Base-by-base conservation (phyloP, 2,329 filamentous ascomycete genomes). In the Elsinoe fawcettii region DNA sequence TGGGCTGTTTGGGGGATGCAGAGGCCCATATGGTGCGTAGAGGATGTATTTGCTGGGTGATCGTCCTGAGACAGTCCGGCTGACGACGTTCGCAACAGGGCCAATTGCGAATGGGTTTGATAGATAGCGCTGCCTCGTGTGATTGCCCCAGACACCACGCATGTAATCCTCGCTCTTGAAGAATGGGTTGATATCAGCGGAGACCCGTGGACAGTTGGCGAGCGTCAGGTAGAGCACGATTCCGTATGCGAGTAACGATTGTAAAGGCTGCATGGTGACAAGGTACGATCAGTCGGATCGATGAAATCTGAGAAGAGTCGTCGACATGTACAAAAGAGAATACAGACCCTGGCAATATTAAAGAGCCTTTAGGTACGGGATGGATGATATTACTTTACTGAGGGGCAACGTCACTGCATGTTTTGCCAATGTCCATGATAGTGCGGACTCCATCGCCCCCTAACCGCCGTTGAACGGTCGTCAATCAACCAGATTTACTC, bases 11-110 rank as follows among this genome's bases (percentile, higher is more conserved):
- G 47, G 14, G 2, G 47, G 47, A 14, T 18, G 23, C 5, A 5
- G 8, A 18, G 22, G 36, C 2, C 53, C 37, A 5, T 7, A 14
- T 11, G 57, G 57, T 6, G 46, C 16, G 16, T 39, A 58, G 5
- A 53, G 30, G 8, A 55, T 37, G 22, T 55, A 55, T 20, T 27
- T 43, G 25, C 51, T 53, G 4, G 49, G 57, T 37, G 57, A 58
- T 12, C 32, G 23, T 4, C 20, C 57, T 14, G 36, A 4, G 5
- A n/a, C n/a, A 9, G 57, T 11, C 23, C 16, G 14, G 8, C 6
- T 30, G 5, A 58, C 6, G 23, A 58, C 16, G 32, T 58, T 58
- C 1, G 39, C 36, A 1, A 58, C 51, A 2, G 57, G 57, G 3
- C 16, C 57, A 2, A 58, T 47, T 7, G 36, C 57, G 18, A 27